phyloP scores from a whole-genome alignment of 495 filamentous ascomycete species.

The Penicillium robsamsonii region DNA sequence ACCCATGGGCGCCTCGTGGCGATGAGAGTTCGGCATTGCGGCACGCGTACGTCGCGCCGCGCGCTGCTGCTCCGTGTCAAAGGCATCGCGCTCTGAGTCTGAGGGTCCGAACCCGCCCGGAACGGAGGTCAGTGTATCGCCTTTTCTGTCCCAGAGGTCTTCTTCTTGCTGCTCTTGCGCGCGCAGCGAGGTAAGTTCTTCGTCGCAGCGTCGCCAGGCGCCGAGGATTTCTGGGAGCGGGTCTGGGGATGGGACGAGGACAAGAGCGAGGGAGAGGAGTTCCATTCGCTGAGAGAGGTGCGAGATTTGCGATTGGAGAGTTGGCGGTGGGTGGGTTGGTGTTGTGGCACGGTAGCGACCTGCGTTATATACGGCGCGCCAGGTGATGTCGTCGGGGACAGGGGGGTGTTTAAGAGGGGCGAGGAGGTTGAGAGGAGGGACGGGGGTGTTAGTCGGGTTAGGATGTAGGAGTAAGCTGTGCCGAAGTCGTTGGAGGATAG shows the following conservation, averaged over 20 bases:
- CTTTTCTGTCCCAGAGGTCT: conserved; percentile 67
- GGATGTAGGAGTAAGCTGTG: conserved; percentile 93
- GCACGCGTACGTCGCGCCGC: conserved; percentile 35
- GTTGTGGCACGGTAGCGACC: conserved; percentile 67
- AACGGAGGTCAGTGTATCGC: conserved; percentile 54
- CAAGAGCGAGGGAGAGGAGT: conserved; percentile 78
- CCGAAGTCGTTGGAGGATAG: conserved; percentile 89
- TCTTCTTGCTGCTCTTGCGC: conserved; percentile 72
- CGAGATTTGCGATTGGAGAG: conserved; percentile 39
- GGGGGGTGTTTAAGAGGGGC: conserved; percentile 25
- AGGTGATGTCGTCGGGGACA: conserved; percentile 73
- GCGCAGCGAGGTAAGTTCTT: conserved; percentile 69
- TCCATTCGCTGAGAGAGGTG: conserved; percentile 75
- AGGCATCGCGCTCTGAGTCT: conserved; percentile 47
- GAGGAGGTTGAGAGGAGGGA: conserved; percentile 33
- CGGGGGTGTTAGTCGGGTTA: conserved; percentile 57
- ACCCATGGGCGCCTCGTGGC: conserved; percentile 85
- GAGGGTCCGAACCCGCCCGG: conserved; percentile 63
- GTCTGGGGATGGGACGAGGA: conserved; percentile 68
- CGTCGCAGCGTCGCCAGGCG: conserved; percentile 82
- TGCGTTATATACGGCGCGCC: conserved; percentile 87
- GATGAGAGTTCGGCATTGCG: conserved; percentile 29
- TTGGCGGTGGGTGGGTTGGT: conserved; percentile 24
- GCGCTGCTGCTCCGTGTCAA: conserved; percentile 42
- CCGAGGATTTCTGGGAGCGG: conserved; percentile 82